phyloP scores from a whole-genome alignment of 495 filamentous ascomycete species.

The Oidiodendron maius region DNA sequence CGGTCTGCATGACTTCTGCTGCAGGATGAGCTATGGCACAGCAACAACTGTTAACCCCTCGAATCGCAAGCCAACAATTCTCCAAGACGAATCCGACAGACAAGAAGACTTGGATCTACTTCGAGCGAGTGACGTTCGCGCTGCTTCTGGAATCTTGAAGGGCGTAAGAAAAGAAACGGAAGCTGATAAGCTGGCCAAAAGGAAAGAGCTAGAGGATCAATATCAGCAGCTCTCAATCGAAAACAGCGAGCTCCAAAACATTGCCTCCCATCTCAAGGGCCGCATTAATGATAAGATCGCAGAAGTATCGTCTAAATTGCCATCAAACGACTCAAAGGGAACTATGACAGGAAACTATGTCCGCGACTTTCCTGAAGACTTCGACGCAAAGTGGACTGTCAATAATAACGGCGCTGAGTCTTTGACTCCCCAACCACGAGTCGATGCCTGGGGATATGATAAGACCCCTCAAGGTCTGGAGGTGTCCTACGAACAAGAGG shows the following conservation, averaged over 20 bases:
- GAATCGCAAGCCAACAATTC: neutral
- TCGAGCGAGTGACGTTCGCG: constrained; percentile 43
- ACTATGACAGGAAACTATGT: constrained; percentile 37
- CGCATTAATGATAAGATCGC: constrained; percentile 8
- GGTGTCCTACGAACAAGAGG: constrained; percentile 1
- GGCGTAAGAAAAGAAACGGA: constrained; percentile 23
- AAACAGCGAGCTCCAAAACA: constrained; percentile 10
- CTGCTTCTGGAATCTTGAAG: constrained; percentile 29
- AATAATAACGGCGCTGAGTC: neutral
- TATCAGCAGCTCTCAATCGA: constrained; percentile 18
- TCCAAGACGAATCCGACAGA: constrained; percentile 12
- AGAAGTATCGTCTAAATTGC: constrained; percentile 2
- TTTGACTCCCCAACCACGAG: constrained; percentile 5
- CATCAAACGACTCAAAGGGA: neutral
- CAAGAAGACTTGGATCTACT: constrained; percentile 38
- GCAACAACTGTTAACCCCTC: neutral
- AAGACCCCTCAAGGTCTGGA: constrained; percentile 9
- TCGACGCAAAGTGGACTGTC: constrained; percentile 29
- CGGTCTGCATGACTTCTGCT: neutral
- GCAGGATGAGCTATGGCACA: neutral
- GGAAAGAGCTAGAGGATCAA: constrained; percentile 27
- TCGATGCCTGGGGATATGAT: constrained; percentile 28
- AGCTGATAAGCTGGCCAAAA: constrained; percentile 20
- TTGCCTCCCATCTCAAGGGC: constrained; percentile 1
- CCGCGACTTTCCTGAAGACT: constrained; percentile 41